Conservation (phyloP, 2,329 filamentous ascomycete genomes). For the Erysiphe pulchra region DNA sequence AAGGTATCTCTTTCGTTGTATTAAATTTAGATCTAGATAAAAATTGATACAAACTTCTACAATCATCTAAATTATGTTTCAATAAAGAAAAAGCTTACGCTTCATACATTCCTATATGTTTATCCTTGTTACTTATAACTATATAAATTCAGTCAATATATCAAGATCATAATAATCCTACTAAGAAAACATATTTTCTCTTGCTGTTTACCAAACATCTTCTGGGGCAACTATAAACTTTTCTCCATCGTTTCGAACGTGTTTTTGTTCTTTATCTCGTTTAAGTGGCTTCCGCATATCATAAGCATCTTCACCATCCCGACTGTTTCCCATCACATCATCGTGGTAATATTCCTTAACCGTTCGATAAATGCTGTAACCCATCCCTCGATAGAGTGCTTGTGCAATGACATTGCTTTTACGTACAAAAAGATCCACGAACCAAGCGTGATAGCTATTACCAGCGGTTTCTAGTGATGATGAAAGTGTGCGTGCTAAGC, state of each 20-base stretch:
- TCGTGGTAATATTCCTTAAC: conserved; percentile 89
- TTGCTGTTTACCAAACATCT: conserved; percentile 45
- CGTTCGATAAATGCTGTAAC: conserved; percentile 71
- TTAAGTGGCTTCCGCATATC: conserved; percentile 89
- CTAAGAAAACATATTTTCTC: no score
- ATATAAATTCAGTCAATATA: no score
- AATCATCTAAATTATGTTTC: no score
- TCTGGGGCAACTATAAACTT: conserved; percentile 51
- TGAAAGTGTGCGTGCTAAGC: conserved; percentile 64
- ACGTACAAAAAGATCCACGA: conserved; percentile 84
- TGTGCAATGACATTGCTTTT: conserved; percentile 74
- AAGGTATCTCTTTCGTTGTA: no score
- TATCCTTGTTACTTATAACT: no score
- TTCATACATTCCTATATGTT: no score
- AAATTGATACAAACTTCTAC: no score
- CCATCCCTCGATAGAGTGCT: conserved; percentile 68
- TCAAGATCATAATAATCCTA: no score
- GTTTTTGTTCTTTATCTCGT: conserved; percentile 49
- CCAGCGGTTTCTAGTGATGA: conserved; percentile 60
- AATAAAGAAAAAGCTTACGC: no score
- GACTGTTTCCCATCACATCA: conserved; percentile 34
- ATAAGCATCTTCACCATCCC: conserved; percentile 58
- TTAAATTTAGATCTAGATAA: no score
- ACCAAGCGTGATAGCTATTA: conserved; percentile 68
- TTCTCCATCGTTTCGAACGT: conserved; percentile 62